Evolutionary conservation across 352 stramenopile species (phyloP), one percentile per base, ranked within the genome.

Genomic region (Blastocystis sp.): DNA sequence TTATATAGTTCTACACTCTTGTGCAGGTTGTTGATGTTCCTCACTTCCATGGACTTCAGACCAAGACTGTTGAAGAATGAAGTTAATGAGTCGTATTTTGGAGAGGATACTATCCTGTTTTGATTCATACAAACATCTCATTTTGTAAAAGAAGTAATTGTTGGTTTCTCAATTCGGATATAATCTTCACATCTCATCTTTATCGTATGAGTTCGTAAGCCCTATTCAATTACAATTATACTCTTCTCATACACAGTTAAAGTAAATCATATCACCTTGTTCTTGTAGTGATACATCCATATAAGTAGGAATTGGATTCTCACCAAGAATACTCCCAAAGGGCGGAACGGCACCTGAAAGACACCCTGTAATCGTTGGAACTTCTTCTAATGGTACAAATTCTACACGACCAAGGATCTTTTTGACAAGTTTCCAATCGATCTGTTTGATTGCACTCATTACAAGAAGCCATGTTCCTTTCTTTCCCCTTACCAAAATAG

Each of bases 11-110:
- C 57, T 88, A 70, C 53, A 88, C 77, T 37, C 37, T 77, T 88
- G 58, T 73, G 7, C 22, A 88, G 44, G 77, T 88, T n/a, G 58
- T 88, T 79, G 54, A 88, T 77, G 77, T 88, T 68, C 48, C 44
- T 88, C 42, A 62, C 35, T 88, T 88, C 77, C 58, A 88, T 56
- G 53, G 54, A 77, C 77, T 88, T 57, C 77, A 88, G 62, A 88
- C 77, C 33, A 81, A 53, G 35, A 48, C 51, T 19, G 54, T 78
- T 17, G 68, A 59, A 5, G 77, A 27, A 64, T 81, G 62, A 81
- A 27, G 24, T 0, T 56, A 24, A 24, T 53, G 33, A 81, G 51
- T 44, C 30, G 24, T 64, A 56, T 60, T 33, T 44, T 81, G 70
- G 70, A 81, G 70, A 81, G 70, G n/a, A 56, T 40, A 59, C 37